phyloP scores from a whole-genome alignment of 352 stramenopile genomes.

The Globisporangium cylindrosporum region DNA sequence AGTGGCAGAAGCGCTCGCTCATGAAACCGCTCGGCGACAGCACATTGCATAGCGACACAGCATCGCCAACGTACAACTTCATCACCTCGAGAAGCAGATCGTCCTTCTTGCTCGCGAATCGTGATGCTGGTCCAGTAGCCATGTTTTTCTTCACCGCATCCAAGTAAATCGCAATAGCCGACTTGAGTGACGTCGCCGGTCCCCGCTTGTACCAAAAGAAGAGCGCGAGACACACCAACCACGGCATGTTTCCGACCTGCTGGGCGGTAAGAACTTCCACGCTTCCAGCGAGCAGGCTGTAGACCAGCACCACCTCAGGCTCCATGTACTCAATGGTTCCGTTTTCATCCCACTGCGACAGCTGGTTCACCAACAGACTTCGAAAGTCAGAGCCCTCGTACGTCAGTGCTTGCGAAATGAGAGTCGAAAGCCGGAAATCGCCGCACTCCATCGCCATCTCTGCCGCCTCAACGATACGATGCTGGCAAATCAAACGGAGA shows the following conservation, averaged over 20 bases:
- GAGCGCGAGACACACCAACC: slow-evolving; percentile 57
- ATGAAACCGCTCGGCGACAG: slow-evolving; percentile 61
- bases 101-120: slow-evolving; percentile 40
- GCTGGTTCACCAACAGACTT: slow-evolving; percentile 46
- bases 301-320: slow-evolving; percentile 53
- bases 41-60: slow-evolving; percentile 50
- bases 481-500: slow-evolving; percentile 46
- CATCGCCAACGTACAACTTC: slow-evolving; percentile 60
- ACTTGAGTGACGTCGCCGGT: slow-evolving; percentile 43
- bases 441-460: slow-evolving; percentile 58
- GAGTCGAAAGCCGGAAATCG: slow-evolving; percentile 60
- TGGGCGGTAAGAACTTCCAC: slow-evolving; percentile 58
- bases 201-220: slow-evolving; percentile 74
- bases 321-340: slow-evolving; percentile 57
- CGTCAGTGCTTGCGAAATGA: slow-evolving; percentile 56
- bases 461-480: slow-evolving; percentile 54
- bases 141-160: slow-evolving; percentile 41
- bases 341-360: slow-evolving; percentile 56
- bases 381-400: slow-evolving; percentile 55
- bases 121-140: slow-evolving; percentile 30
- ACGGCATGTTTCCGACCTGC: slow-evolving; percentile 41
- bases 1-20: slow-evolving; percentile 23
- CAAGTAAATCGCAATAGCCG: slow-evolving; percentile 39
- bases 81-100: slow-evolving; percentile 69
- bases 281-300: slow-evolving; percentile 59